These are phyloP conservation scores for Aphanomyces astaci DNA, from an alignment of 352 stramenopile species.

Conservation along the genomic window DNA sequence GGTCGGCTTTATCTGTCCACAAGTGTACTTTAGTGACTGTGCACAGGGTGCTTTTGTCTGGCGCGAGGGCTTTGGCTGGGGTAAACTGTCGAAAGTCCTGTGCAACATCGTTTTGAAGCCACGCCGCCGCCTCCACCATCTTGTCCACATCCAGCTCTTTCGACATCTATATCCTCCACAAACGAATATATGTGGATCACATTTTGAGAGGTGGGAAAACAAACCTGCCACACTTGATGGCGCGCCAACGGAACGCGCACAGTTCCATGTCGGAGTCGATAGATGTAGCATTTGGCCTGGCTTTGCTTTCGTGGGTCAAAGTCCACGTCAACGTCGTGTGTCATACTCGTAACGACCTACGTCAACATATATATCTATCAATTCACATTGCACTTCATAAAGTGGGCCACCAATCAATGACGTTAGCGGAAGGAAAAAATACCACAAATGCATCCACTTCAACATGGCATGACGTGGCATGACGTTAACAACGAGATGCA, in stretches of 20 bases:
- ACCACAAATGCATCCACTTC: conserved; percentile 26
- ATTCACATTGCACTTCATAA: too few relatives aligned
- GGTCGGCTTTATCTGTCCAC: background rate
- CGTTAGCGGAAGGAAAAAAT: too few relatives aligned
- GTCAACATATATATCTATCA: too few relatives aligned
- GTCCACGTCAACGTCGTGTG: conserved; percentile 11
- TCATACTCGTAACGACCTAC: background rate
- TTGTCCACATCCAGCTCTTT: conserved; percentile 43
- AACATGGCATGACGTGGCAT: conserved; percentile 17
- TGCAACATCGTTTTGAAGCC: conserved; percentile 28
- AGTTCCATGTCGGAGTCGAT: conserved; percentile 41
- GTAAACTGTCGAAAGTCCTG: conserved; percentile 72
- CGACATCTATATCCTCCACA: conserved; percentile 32
- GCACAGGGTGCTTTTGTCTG: conserved; percentile 45
- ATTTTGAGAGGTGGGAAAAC: background rate
- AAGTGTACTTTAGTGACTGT: conserved; percentile 27
- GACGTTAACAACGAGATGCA: background rate
- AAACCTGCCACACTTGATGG: conserved; percentile 38
- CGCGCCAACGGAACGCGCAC: conserved; percentile 44
- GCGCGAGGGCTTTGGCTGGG: conserved; percentile 35
- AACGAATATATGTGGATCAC: too few relatives aligned
- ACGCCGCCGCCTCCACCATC: conserved; percentile 39
- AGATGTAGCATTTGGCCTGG: conserved; percentile 58
- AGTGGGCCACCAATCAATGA: too few relatives aligned
- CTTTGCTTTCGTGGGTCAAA: conserved; percentile 52